Evolutionary conservation across 2,329 filamentous ascomycete genomes (phyloP).

Genomic region (Pseudogymnoascus sp.): DNA sequence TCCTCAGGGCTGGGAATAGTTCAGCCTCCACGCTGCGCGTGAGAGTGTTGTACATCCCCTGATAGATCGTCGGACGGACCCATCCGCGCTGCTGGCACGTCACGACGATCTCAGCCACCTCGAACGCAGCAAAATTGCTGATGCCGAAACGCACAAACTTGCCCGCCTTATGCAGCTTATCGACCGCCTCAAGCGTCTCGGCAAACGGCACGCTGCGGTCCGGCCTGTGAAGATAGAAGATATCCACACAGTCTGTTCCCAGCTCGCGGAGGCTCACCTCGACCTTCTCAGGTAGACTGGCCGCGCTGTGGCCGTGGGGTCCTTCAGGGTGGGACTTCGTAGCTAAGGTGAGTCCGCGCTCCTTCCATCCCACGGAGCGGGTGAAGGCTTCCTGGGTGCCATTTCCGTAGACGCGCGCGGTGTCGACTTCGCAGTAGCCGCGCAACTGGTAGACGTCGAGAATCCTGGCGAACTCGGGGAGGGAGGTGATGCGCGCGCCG

Average conservation of each 20-base stretch:
- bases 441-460: constrained; percentile 69
- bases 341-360: constrained; percentile 67
- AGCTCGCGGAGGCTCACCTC: constrained; percentile 64
- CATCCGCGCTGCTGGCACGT: constrained; percentile 71
- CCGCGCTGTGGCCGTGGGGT: constrained; percentile 52
- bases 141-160: constrained; percentile 77
- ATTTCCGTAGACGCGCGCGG: constrained; percentile 64
- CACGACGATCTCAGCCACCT: constrained; percentile 77
- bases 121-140: constrained; percentile 78
- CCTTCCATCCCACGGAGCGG: constrained; percentile 65
- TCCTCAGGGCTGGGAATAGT: constrained; percentile 62
- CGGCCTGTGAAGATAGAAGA: constrained; percentile 68
- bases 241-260: constrained; percentile 65
- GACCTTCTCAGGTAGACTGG: constrained; percentile 55
- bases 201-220: constrained; percentile 64
- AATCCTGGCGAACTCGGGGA: constrained; percentile 58
- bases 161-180: constrained; percentile 73
- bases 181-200: constrained; percentile 67
- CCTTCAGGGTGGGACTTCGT: constrained; percentile 66
- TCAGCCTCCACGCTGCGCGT: constrained; percentile 68
- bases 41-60: constrained; percentile 81
- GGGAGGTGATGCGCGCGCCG: constrained; percentile 64
- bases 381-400: constrained; percentile 74
- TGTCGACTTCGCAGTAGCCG: constrained; percentile 80
- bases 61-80: constrained; percentile 75